Percentiles rank a stretch among this genome's conserved stretches.
Conservation (phyloP, 805 yeast species). For the Wickerhamomyces ciferrii region DNA sequence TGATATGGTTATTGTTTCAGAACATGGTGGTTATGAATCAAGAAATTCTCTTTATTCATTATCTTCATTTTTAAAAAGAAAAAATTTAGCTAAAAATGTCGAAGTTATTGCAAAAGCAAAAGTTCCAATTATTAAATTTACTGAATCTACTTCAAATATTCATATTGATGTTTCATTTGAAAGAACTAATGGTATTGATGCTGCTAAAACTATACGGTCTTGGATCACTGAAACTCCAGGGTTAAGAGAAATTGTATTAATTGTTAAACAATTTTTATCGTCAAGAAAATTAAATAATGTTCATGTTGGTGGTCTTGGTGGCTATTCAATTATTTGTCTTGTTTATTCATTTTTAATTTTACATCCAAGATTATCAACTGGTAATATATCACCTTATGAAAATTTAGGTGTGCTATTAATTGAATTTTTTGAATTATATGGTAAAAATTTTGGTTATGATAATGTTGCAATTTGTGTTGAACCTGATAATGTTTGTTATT, state of each 20-base stretch:
- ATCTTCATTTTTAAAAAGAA: constrained; percentile 60
- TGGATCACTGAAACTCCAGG: constrained; percentile 80
- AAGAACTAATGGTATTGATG: constrained; percentile 72
- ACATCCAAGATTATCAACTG: constrained; percentile 73
- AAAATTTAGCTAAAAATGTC: constrained; percentile 60
- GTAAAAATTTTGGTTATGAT: constrained; percentile 84
- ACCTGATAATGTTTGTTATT: constrained; percentile 52
- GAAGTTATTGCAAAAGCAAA: constrained; percentile 87
- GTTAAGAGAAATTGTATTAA: constrained; percentile 71
- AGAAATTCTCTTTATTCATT: constrained; percentile 67
- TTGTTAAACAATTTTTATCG: constrained; percentile 79
- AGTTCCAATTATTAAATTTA: constrained; percentile 91
- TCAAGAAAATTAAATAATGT: constrained; percentile 79
- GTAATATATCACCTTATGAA: constrained; percentile 59
- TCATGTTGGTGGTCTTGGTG: constrained; percentile 92
- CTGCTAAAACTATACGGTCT: constrained; percentile 68
- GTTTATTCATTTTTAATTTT: constrained; percentile 71
- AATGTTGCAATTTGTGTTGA: constrained; percentile 62
- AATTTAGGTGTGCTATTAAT: constrained; percentile 83
- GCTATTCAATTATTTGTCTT: constrained; percentile 86
- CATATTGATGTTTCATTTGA: constrained; percentile 91
- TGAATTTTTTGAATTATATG: constrained; percentile 91
- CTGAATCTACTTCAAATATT: constrained; percentile 63
- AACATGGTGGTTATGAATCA: constrained; percentile 49
- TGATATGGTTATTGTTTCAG: constrained; percentile 81